Base-by-base conservation (phyloP, 495 filamentous ascomycete genomes). In the Astrocystis sublimbata region DNA sequence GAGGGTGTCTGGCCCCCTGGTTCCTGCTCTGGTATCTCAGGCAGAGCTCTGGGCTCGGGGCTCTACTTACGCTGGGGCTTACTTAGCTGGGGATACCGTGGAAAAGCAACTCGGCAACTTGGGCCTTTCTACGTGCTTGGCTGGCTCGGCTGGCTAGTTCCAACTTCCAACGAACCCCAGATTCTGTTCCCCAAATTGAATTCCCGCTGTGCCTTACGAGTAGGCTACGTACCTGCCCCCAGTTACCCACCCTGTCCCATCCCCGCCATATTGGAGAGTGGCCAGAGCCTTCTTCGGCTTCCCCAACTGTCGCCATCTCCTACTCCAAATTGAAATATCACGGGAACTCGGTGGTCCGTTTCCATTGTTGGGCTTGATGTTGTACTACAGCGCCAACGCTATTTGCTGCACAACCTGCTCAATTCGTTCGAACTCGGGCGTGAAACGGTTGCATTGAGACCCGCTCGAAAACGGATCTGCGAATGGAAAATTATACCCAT, bases 261-360 rank as follows among this genome's bases (percentile, higher is more conserved):
- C 15, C 40, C 54, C 38, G 28, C 40, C 54, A 40, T 30, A 33
- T 33, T 57, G n/a, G n/a, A n/a, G n/a, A n/a, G n/a, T n/a, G 36
- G 53, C 26, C 53, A 2, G 38, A 57, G 53, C 26, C 13, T 35
- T 24, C 13, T 56, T 6, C 1, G 42, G 52, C 2, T 42, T 56
- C 52, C 31, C 52, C 54, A 57, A 35, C 35, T 62, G 69, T 71
- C 63, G 66, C 64, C 56, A 69, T 62, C 65, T 68, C 23, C 62
- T n/a, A 31, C 63, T 65, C 66, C 69, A 67, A 67, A 53, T 63
- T 38, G 59, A 69, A n/a, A 66, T 66, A 67, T 71, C 66, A 69
- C 66, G 47, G 30, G 46, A 50, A 63, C 55, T 54, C 47, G n/a
- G n/a, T n/a, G n/a, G n/a, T n/a, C 47, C 31, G 56, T 42, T 23